Evolutionary conservation across 768 basidiomycete species (phyloP), one percentile per base, ranked within the genome.

Genomic region (Lactarius trivialis): DNA sequence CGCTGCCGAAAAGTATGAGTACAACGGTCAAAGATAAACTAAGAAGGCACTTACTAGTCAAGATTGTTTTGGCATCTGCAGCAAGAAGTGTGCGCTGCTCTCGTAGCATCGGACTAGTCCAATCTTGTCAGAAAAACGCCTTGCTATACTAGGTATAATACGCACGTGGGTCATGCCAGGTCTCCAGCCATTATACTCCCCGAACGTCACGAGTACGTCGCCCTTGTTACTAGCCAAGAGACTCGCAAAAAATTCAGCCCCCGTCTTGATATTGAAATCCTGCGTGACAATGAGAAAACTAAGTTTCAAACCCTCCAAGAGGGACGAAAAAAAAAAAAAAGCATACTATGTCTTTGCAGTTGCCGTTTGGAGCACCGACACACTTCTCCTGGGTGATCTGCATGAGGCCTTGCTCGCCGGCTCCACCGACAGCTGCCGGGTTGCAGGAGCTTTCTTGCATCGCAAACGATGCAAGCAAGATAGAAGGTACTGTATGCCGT

Each of bases 361-460:
- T 73, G 26, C 73, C 75, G 24, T 70, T 67, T 2, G 78, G 77
- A 1, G 85, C 84, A 60, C 75, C 81, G 50, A 70, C 78, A 68
- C 91, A 94, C 73, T 93, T 94, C 65, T 90, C 89, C 43, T 73
- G 69, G 19, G 88, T 88, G 65, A 94, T 78, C 72, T 94, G 91
- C 91, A 93, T 93, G 56, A 93, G 74, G 34, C 91, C 92, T 69
- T 90, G 86, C 72, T 93, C 92, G 49, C 91, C 89, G 24, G 78
- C 89, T 17, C 85, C 86, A 56, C 92, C 92, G 50, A 84, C 77
- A 7, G 81, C 81, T 17, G 74, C 61, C 2, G 85, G 80, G 66
- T 87, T 85, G 78, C 93, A 96, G 41, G 76, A 76, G 34, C 82
- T 84, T 71, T 96, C 94, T 72, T 95, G 92, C 86, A 96, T 87